Conservation (phyloP, 2,329 filamentous ascomycete genomes). For the Aspergillus ochraceus region DNA sequence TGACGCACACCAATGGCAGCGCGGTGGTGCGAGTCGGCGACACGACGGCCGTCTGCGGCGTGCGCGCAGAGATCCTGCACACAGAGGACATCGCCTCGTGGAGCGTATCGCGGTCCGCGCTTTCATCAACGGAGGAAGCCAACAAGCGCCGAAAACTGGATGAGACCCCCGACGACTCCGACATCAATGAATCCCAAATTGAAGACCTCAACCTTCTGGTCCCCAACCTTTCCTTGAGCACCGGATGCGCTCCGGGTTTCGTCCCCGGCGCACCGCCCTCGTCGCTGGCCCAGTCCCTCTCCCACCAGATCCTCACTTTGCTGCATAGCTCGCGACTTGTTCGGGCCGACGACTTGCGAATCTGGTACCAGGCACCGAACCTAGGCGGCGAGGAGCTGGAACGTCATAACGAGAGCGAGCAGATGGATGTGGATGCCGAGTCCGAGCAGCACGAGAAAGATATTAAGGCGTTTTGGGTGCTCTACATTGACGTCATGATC, state of each 20-base stretch:
- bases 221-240: slow-evolving; percentile 89
- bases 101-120: slow-evolving; percentile 36
- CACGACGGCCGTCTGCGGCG: slow-evolving; percentile 91
- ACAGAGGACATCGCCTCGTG: slow-evolving; percentile 68
- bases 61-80: slow-evolving; percentile 80
- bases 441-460: slow-evolving; percentile 40
- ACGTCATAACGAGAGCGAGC: slow-evolving; percentile 43
- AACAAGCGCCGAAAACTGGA: slow-evolving; percentile 31
- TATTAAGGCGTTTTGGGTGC: slow-evolving; percentile 86
- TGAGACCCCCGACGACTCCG: slow-evolving; percentile 39
- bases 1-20: slow-evolving; percentile 87
- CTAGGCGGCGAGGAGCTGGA: slow-evolving; percentile 32
- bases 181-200: slow-evolving; percentile 48
- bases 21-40: slow-evolving; percentile 85
- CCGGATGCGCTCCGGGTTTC: slow-evolving; percentile 82
- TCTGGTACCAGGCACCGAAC: slow-evolving; percentile 62
- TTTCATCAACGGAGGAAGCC: slow-evolving; percentile 33
- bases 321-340: slow-evolving; percentile 72
- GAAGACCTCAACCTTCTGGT: slow-evolving; percentile 69
- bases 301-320: slow-evolving; percentile 74
- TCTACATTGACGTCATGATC: slow-evolving; percentile 95
- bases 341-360: slow-evolving; percentile 66
- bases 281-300: slow-evolving; percentile 78
- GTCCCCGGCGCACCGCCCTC: slow-evolving; percentile 81
- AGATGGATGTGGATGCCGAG: slow-evolving; percentile 48